Conservation (phyloP, 805 yeast genomes). For the Kazachstania africana region DNA sequence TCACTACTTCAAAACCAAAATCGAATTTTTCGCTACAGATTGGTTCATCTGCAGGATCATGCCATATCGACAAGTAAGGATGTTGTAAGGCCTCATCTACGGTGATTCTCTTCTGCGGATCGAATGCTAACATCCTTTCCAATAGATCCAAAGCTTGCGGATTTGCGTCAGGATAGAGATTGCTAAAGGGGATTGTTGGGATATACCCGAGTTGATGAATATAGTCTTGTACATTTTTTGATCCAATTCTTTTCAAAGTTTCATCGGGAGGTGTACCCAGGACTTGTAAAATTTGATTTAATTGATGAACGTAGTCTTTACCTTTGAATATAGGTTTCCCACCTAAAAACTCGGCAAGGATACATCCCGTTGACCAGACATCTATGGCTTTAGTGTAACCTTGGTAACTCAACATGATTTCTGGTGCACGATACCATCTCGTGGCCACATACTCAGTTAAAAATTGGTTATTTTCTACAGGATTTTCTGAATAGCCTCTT, state of each 20-base stretch:
- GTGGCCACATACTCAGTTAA: constrained; percentile 97
- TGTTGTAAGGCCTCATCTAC: constrained; percentile 84
- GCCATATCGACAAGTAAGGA: constrained; percentile 84
- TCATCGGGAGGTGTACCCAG: constrained; percentile 86
- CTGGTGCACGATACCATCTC: constrained; percentile 98
- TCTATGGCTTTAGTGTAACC: constrained; percentile 94
- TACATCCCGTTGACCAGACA: constrained; percentile 97
- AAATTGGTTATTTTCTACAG: constrained; percentile 83
- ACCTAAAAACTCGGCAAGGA: constrained; percentile 84
- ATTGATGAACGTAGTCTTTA: constrained; percentile 89
- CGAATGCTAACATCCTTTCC: constrained; percentile 70
- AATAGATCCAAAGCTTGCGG: constrained; percentile 77
- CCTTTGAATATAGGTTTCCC: constrained; percentile 91
- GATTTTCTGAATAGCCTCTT: constrained; percentile 74
- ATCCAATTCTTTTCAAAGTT: constrained; percentile 59
- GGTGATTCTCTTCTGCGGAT: constrained; percentile 72
- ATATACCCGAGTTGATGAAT: constrained; percentile 76
- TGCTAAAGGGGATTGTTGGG: constrained; percentile 63
- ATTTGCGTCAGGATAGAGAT: constrained; percentile 73
- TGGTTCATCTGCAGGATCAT: constrained; percentile 87
- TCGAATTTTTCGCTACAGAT: constrained; percentile 73
- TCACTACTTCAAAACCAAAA: constrained; percentile 75
- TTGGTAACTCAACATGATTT: constrained; percentile 88
- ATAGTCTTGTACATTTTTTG: constrained; percentile 83
- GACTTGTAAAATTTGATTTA: constrained; percentile 73